Conservation (phyloP, 2,329 filamentous ascomycete genomes). For the Lecanosticta acicola region DNA sequence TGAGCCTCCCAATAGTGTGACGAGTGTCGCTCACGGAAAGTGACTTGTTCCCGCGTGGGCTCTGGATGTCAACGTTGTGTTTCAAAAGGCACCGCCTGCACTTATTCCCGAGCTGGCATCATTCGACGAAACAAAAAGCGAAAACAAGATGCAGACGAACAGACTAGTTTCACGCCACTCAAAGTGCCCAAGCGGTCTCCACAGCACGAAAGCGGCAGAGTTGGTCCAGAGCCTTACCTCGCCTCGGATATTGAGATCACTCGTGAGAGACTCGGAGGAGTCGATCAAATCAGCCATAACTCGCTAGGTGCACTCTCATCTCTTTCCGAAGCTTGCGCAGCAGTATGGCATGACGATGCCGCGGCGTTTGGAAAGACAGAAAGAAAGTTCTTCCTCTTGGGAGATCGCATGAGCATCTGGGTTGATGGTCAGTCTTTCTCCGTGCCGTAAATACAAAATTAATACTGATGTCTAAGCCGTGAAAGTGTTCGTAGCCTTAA, state of each 20-base stretch:
- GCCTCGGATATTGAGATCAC: constrained; percentile 14
- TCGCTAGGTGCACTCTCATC: constrained; percentile 15
- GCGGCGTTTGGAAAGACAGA: constrained; percentile 7
- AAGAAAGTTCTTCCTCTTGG: constrained; percentile 17
- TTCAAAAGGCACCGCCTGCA: constrained; percentile 6
- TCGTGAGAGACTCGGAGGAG: constrained; percentile 8
- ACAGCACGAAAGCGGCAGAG: background rate
- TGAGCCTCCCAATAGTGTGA: too few species aligned
- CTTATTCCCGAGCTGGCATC: constrained; percentile 18
- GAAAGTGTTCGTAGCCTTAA: background rate
- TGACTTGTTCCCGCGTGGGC: constrained; percentile 12
- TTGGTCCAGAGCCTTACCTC: constrained; percentile 8
- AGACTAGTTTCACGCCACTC: background rate
- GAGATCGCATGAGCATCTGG: constrained; percentile 10
- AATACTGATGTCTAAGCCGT: too few species aligned
- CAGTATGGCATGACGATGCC: constrained; percentile 15
- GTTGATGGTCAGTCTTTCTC: constrained; percentile 11
- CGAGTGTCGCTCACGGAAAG: background rate
- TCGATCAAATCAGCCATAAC: background rate
- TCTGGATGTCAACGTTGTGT: constrained; percentile 14
- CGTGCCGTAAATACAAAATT: too few species aligned
- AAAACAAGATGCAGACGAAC: constrained; percentile 7
- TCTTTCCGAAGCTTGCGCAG: constrained; percentile 14
- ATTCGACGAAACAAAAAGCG: constrained; percentile 18
- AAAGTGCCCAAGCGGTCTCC: background rate